phyloP scores from a whole-genome alignment of 1,284 basidiomycete species.

The Uromyces viciae-fabae region DNA sequence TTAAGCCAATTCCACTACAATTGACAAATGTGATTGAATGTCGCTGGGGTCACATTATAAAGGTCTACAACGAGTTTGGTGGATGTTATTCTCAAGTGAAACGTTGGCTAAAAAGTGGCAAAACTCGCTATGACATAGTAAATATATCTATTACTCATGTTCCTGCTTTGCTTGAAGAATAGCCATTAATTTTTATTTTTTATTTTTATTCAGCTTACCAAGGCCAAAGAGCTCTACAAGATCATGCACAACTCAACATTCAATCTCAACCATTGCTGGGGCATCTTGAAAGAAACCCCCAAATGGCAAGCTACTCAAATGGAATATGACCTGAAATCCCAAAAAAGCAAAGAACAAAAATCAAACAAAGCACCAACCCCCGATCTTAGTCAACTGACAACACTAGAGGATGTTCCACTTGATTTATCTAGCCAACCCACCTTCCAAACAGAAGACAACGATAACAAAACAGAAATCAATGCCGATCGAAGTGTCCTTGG shows the following conservation, averaged over 20 bases:
- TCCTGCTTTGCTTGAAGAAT: too few relatives aligned
- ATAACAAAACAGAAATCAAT: too few relatives aligned
- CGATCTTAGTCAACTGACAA: too few relatives aligned
- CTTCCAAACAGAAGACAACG: too few relatives aligned
- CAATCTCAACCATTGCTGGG: conserved; percentile 14
- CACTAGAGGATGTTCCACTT: too few relatives aligned
- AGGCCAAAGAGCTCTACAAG: conserved; percentile 7
- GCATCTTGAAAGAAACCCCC: neutral
- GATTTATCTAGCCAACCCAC: neutral
- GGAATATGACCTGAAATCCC: neutral
- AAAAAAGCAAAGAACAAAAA: neutral
- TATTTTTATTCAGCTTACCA: neutral
- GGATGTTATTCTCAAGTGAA: neutral
- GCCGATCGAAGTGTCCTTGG: too few relatives aligned
- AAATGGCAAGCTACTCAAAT: neutral
- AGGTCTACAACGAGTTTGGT: neutral
- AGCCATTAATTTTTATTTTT: neutral
- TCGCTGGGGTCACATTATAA: neutral
- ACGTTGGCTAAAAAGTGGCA: neutral
- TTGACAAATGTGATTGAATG: too few relatives aligned
- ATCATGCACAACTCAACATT: neutral
- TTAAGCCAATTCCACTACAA: too few relatives aligned
- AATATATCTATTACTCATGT: neutral
- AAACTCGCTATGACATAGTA: neutral
- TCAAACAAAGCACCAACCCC: neutral